These are phyloP conservation scores for Apiosordaria backusii DNA, from an alignment of 495 filamentous ascomycete genomes.

Conservation along the genomic window DNA sequence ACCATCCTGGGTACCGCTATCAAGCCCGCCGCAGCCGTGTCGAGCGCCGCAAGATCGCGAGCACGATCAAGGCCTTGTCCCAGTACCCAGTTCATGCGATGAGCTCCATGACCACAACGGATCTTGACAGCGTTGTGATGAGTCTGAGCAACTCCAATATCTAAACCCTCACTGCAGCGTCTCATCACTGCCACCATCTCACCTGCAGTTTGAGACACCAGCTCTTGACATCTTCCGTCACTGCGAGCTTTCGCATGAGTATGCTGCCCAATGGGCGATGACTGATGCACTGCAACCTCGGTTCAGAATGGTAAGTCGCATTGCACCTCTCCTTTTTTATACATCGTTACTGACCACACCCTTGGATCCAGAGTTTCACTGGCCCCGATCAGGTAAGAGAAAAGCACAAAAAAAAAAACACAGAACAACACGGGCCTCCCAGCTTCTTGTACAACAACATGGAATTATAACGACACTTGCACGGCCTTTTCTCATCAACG, in stretches of 20 bases:
- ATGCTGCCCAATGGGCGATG: background rate
- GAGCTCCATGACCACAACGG: background rate
- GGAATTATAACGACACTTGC: background rate
- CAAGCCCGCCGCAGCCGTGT: conserved; percentile 7
- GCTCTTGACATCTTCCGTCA: background rate
- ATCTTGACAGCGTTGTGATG: background rate
- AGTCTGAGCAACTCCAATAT: background rate
- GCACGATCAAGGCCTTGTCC: background rate
- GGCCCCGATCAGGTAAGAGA: background rate
- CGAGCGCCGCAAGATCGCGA: background rate
- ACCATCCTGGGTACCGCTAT: conserved; percentile 20
- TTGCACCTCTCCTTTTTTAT: background rate
- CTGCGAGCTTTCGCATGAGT: background rate
- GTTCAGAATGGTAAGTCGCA: background rate
- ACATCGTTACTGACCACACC: background rate
- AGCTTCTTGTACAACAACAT: background rate
- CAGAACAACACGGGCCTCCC: background rate
- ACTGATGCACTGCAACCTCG: background rate
- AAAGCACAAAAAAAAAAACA: no score
- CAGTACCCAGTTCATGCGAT: background rate
- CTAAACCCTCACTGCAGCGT: background rate
- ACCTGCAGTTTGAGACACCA: background rate
- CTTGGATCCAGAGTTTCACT: background rate
- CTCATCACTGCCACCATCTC: background rate
- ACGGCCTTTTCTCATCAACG: background rate